Evolutionary conservation across 768 basidiomycete species (phyloP).

Genomic region (Boletus patriciae): DNA sequence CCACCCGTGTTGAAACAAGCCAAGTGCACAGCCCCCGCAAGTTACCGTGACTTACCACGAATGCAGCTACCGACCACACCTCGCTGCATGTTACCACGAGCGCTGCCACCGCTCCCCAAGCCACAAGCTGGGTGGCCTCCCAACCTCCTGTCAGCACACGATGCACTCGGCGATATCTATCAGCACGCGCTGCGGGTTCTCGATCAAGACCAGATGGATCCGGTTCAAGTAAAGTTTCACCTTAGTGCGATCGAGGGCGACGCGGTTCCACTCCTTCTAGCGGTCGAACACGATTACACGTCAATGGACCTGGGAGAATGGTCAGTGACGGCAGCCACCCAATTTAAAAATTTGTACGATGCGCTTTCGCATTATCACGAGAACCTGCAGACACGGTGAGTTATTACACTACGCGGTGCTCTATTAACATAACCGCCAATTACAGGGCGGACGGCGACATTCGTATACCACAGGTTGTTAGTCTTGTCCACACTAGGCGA

Average conservation of each 20-base stretch:
- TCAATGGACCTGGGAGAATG: background rate
- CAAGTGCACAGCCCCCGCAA: too few relatives aligned
- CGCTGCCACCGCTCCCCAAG: background rate
- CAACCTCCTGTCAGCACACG: background rate
- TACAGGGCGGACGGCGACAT: background rate
- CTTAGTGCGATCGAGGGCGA: background rate
- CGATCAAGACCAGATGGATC: background rate
- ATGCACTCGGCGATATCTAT: background rate
- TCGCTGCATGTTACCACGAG: too few relatives aligned
- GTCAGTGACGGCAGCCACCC: too few relatives aligned
- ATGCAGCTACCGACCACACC: too few relatives aligned
- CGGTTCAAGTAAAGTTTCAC: background rate
- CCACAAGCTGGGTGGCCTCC: background rate
- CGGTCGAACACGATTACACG: background rate
- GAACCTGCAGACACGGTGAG: background rate
- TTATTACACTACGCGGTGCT: background rate
- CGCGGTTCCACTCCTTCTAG: background rate
- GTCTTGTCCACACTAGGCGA: background rate
- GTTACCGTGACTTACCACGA: too few relatives aligned
- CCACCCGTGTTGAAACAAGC: too few relatives aligned
- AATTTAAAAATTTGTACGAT: background rate
- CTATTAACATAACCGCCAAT: background rate
- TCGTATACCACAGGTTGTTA: conserved; percentile 2
- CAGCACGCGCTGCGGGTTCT: background rate
- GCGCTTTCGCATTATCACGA: background rate